Base-by-base conservation (phyloP, 2,329 filamentous ascomycete genomes). In the Pleoardoris graminearum region DNA sequence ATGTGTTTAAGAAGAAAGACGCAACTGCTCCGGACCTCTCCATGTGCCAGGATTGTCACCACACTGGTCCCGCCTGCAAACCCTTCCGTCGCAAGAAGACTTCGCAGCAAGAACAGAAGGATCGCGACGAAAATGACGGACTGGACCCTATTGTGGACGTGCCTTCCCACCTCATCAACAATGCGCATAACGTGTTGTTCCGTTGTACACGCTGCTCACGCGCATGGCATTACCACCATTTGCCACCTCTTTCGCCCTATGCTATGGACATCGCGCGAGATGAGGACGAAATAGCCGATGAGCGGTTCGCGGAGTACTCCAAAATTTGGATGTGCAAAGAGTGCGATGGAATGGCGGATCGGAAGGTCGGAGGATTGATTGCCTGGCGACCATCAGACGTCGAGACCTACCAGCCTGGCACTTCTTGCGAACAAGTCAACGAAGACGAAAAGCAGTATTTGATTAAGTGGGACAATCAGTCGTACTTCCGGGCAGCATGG, bases 391-490 rank as follows among this genome's bases (percentile, higher is more conserved):
- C 91, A 0, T 70, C 78, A 0, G 77, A 88, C 61, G 76, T 82
- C 21, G 78, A 84, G 11, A 75, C 73, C 1, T 86, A 87, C 61
- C 71, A 75, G 12, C 67, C 78, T 3, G 83, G 81, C 1, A 77
- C 80, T 47, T 75, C 77, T 1, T 79, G 80, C 42, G 75, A 84
- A 23, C 75, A 82, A 48, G 75, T 90, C n/a, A 72, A 76, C 10
- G 88, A 94, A 65, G 88, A 91, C 49, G 80, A 89, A n/a, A 92
- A 92, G 59, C 91, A 97, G 61, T 99, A 97, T 66, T 82, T 99
- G 2, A 77, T 99, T 62, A 96, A 94, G 69, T 97, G 92, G 90
- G 85, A 88, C 38, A 79, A 80, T 0, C 80, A 84, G 50, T 96
- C 93, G 0, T 95, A 97, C 66, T 88, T 86, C 57, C 87, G 90